Evolutionary conservation across 495 filamentous ascomycete species (phyloP).

Genomic region (Penicillium robsamsonii): DNA sequence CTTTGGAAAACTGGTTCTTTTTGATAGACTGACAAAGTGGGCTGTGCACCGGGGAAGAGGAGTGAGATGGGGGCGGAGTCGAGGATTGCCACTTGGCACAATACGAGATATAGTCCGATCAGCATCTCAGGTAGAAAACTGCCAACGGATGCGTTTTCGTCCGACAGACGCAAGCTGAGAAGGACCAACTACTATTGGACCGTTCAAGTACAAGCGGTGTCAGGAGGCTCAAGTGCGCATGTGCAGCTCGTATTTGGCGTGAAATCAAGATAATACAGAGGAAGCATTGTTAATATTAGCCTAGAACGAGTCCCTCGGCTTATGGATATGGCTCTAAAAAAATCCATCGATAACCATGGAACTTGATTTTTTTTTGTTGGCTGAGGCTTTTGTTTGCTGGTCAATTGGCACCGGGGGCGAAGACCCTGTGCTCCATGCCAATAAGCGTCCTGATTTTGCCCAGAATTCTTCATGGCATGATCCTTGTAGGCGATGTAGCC

Average conservation of each 20-base stretch:
- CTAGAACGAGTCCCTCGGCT: neutral
- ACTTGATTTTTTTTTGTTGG: neutral
- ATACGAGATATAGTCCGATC: neutral
- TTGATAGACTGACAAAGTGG: constrained; percentile 1
- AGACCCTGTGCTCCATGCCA: neutral
- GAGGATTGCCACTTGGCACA: constrained; percentile 1
- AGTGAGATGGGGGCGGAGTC: constrained; percentile 3
- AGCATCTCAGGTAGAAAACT: neutral
- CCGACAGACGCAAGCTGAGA: neutral
- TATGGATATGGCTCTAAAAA: no score
- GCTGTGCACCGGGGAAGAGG: neutral
- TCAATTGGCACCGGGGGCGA: constrained; percentile 1
- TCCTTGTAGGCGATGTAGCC: constrained; percentile 3
- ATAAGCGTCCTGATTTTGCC: constrained; percentile 2
- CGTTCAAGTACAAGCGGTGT: neutral
- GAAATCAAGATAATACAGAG: neutral
- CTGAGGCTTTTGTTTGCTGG: neutral
- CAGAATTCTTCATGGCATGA: neutral
- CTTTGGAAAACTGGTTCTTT: neutral
- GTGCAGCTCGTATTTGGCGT: constrained; percentile 1
- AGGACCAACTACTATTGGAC: neutral
- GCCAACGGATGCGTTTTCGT: neutral
- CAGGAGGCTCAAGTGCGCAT: constrained; percentile 3
- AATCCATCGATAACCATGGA: no score
- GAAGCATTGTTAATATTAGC: neutral